phyloP scores from a whole-genome alignment of 176 grass and related monocot genomes.

The Lolium multiflorum region DNA sequence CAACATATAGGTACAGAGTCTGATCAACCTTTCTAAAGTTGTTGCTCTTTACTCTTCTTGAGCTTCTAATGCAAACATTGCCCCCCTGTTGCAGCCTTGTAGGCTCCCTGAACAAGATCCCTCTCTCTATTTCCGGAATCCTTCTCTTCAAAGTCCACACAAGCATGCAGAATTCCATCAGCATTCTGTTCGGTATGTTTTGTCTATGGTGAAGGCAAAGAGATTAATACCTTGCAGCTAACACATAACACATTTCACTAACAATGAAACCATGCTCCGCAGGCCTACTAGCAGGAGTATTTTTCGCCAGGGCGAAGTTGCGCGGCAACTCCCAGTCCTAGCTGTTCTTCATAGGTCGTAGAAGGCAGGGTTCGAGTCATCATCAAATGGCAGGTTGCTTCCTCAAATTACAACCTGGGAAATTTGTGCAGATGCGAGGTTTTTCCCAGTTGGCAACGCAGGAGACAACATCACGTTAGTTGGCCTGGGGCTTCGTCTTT shows the following conservation, averaged over 20 bases:
- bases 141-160: constrained; percentile 86
- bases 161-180: constrained; percentile 80
- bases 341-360: neutral
- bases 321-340: constrained; percentile 54
- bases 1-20: constrained; percentile 80
- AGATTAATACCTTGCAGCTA: neutral
- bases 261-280: neutral
- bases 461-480: constrained; percentile 15
- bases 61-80: constrained; percentile 21
- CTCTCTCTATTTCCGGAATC: constrained; percentile 87
- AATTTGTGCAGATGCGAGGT: constrained; percentile 43
- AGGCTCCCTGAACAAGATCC: constrained; percentile 96
- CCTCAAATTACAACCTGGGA: constrained; percentile 5
- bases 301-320: constrained; percentile 87
- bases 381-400: neutral
- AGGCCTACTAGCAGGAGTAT: constrained; percentile 89
- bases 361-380: neutral
- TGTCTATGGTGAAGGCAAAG: neutral
- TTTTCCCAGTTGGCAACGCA: constrained; percentile 38
- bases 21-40: neutral
- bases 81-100: constrained; percentile 67
- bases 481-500: constrained; percentile 16
- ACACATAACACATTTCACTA: neutral
- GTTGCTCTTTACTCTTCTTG: neutral
- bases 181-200: constrained; percentile 85